Evolutionary conservation across 768 basidiomycete species (phyloP), one percentile per base, ranked within the genome.

Genomic region (Mycena capillaripes): DNA sequence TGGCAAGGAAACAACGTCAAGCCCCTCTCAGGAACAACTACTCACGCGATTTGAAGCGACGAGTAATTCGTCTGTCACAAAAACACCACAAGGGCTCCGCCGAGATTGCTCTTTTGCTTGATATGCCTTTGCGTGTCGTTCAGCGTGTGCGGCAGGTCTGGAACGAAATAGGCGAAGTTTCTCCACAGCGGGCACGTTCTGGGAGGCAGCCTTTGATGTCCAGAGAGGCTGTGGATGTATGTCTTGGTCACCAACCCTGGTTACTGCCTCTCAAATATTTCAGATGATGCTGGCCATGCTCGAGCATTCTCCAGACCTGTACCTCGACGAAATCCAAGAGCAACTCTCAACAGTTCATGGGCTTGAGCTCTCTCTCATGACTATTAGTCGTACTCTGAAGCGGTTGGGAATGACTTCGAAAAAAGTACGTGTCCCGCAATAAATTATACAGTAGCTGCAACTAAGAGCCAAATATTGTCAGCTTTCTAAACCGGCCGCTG

Each of bases 61-160:
- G 70, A 0, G 75, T 78, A 10, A 74, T 77, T 17, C 73, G 76
- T 57, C 70, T 77, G 56, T 46, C 62, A 1, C 74, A 59, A 16
- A 72, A 58, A 9, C 75, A 77, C 48, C 62, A 65, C 17, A 34
- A 61, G 40, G 57, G 56, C 30, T 70, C 76, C 7, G 66, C 68
- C 1, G 62, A 69, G 21, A 78, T 78, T 27, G 59, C 76, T 10
- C 38, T 74, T 23, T n/a, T 72, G 46, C 75, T 77, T 17, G 71
- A 78, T 57, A 76, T 78, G 62, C 76, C 73, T 17, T 52, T 77
- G 21, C 73, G 77, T 27, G 76, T 78, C 27, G 76, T 78, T 6
- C 76, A 78, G 60, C 64, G 69, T 29, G 73, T 75, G 50, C 40
- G 62, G 32, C 57, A 72, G 56, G 63, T 61, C 27, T 78, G 78